phyloP scores from a whole-genome alignment of 1,139 yeast species.

The Martiniozyma asiatica region DNA sequence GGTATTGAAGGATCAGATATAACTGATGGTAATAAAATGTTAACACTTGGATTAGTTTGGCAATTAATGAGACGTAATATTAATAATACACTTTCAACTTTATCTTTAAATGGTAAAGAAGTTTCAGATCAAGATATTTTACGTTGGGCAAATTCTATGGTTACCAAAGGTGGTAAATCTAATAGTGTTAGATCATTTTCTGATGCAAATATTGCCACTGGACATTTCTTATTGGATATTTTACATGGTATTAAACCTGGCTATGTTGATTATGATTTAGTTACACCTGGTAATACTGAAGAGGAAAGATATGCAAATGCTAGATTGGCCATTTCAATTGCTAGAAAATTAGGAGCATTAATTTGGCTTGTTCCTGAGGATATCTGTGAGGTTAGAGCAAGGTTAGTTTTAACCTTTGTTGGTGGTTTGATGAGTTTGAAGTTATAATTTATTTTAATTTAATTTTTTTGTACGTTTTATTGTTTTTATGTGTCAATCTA shows the following conservation, averaged over 20 bases:
- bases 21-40: constrained; percentile 81
- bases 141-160: constrained; percentile 88
- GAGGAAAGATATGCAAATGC: constrained; percentile 92
- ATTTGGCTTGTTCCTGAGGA: constrained; percentile 99
- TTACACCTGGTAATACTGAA: constrained; percentile 62
- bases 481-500: too few species aligned
- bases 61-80: constrained; percentile 97
- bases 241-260: constrained; percentile 93
- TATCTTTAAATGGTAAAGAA: constrained; percentile 63
- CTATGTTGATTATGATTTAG: constrained; percentile 90
- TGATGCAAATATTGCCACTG: constrained; percentile 65
- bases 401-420: constrained; percentile 85
- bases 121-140: constrained; percentile 77
- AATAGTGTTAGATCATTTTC: constrained; percentile 68
- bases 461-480: too few species aligned
- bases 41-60: constrained; percentile 96
- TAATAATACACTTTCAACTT: constrained; percentile 62
- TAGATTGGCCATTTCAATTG: constrained; percentile 91
- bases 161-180: constrained; percentile 69
- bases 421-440: constrained; percentile 80
- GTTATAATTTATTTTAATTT: too few species aligned
- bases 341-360: constrained; percentile 94
- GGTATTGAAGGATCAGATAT: constrained; percentile 98
- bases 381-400: constrained; percentile 87
- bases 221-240: constrained; percentile 77